Base-by-base conservation (phyloP, 768 basidiomycete genomes). In the Goffeauzyma gilvescens region DNA sequence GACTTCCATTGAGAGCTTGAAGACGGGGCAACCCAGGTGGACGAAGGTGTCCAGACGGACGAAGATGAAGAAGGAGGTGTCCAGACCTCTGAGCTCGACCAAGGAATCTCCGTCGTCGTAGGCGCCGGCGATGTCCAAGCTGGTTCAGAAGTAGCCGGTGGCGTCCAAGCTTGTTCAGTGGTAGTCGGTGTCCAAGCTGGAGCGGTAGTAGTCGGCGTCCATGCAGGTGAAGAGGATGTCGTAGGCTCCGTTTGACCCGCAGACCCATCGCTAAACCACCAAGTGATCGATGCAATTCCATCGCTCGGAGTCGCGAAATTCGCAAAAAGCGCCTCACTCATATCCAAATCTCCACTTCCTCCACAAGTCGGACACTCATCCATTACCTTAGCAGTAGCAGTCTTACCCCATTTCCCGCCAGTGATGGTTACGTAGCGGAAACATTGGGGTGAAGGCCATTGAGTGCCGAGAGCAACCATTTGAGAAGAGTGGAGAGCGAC, bases 291-390 rank as follows among this genome's bases (percentile, higher is more conserved):
- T 38, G 82, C 52, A 7, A 78, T 70, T 30, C 81, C 81, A 2
- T 25, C 58, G 31, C 53, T 53, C 31, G 51, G 47, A 25, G 34
- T 43, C 10, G 58, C 73, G 52, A 83, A 80, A 68, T 65, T 72
- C 23, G 62, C 46, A 64, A 85, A 84, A 35, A 84, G 69, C 39
- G 75, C 75, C 10, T 62, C 53, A 22, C 75, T 75, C 40, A 83
- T 66, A 64, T 85, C 81, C 22, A 83, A 70, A 31, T 73, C 80
- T 15, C 68, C 70, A 15, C 44, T 46, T 24, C 57, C 69, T 20
- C 74, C 73, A 57, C 81, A 83, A 15, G 69, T 72, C 34, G 74
- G 73, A 57, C 80, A 81, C 73, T 80, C 48, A 60, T 83, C 81
- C 64, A 70, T 68, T 52, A 84, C 72, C 1, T 50, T 60, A 3